These are phyloP conservation scores for Fusarium sp. DNA, from an alignment of 2,329 filamentous ascomycete species.

Conservation along the genomic window DNA sequence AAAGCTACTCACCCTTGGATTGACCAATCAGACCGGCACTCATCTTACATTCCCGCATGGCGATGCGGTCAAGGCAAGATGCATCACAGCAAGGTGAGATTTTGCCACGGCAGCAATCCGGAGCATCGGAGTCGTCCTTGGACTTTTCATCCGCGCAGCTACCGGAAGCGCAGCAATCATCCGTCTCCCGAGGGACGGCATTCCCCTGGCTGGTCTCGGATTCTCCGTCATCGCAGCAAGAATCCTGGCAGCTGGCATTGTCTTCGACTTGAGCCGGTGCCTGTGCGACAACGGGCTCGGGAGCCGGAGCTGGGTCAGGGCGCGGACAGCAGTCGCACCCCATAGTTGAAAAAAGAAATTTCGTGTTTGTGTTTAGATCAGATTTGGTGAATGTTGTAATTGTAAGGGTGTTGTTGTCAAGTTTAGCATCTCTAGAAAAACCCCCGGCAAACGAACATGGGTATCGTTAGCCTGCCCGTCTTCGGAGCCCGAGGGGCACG, in stretches of 20 bases:
- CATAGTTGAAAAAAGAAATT: slow-evolving; percentile 13
- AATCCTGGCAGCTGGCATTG: slow-evolving; percentile 8
- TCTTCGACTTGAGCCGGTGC: neutral
- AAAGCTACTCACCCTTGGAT: slow-evolving; percentile 1
- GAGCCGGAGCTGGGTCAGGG: slow-evolving; percentile 3
- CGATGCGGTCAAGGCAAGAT: slow-evolving; percentile 55
- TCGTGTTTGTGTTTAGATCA: neutral
- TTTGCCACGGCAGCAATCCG: slow-evolving; percentile 55
- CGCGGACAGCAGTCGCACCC: slow-evolving; percentile 29
- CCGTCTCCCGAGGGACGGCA: neutral
- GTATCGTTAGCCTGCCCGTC: slow-evolving; percentile 6
- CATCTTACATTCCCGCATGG: slow-evolving; percentile 51
- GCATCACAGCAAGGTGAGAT: slow-evolving; percentile 52
- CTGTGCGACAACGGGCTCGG: neutral
- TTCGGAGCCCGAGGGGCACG: slow-evolving; percentile 8
- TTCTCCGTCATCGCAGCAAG: slow-evolving; percentile 11
- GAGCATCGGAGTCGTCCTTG: slow-evolving; percentile 1
- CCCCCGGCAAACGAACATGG: neutral
- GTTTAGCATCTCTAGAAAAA: neutral
- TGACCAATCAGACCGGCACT: neutral
- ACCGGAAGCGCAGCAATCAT: slow-evolving; percentile 4
- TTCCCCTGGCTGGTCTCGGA: neutral
- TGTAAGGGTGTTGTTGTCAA: neutral
- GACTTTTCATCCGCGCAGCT: neutral
- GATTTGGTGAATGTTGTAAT: neutral